Conservation (phyloP, 768 basidiomycete species). For the Hygrophorus pudorinus region DNA sequence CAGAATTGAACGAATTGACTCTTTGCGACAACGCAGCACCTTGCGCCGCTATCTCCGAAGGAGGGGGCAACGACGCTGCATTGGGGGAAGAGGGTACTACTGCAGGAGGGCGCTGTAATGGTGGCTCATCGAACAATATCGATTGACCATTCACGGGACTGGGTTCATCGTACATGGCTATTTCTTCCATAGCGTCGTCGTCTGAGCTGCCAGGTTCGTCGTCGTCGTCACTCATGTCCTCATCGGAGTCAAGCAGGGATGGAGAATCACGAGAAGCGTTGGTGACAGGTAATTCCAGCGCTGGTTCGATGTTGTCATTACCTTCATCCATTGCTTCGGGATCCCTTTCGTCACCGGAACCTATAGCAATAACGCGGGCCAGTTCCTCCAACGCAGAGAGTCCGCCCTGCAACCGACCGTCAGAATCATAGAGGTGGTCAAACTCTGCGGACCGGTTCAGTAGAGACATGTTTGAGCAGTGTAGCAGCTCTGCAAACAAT, state of each 20-base stretch:
- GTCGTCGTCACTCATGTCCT: conserved; percentile 58
- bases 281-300: conserved; percentile 60
- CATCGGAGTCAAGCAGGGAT: conserved; percentile 56
- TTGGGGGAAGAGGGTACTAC: conserved; percentile 23
- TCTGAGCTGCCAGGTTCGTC: conserved; percentile 65
- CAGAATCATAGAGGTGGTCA: conserved; percentile 63
- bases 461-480: conserved; percentile 97
- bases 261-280: conserved; percentile 39
- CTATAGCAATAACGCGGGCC: conserved; percentile 70
- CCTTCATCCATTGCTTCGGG: conserved; percentile 51
- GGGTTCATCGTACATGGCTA: conserved; percentile 64
- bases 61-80: conserved; percentile 19
- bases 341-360: conserved; percentile 42
- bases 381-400: conserved; percentile 76
- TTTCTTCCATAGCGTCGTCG: conserved; percentile 77
- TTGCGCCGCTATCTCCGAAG: conserved; percentile 20
- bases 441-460: conserved; percentile 72
- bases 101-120: conserved; percentile 22
- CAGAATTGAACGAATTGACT: conserved; percentile 11
- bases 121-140: conserved; percentile 20
- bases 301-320: conserved; percentile 49
- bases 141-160: conserved; percentile 22
- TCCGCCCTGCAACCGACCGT: conserved; percentile 85
- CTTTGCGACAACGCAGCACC: conserved; percentile 15
- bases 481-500: conserved; percentile 90